phyloP scores from a whole-genome alignment of 176 grass and related monocot genomes.

The Elymus sibiricus region DNA sequence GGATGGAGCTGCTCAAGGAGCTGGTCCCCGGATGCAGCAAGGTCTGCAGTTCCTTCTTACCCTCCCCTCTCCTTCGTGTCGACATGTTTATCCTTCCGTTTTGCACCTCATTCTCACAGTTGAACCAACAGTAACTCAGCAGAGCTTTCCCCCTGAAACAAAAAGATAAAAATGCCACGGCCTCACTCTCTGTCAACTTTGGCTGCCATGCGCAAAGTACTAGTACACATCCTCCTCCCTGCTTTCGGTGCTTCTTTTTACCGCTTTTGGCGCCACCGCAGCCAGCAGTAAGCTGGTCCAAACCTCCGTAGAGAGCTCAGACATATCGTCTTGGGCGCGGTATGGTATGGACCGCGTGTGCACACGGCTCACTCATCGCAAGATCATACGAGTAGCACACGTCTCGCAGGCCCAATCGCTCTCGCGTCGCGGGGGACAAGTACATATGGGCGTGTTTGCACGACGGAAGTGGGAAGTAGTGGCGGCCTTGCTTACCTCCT shows the following conservation, averaged over 20 bases:
- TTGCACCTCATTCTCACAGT: background rate
- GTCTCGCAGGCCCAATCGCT: background rate
- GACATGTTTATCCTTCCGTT: background rate
- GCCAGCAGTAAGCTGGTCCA: background rate
- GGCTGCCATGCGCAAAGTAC: background rate
- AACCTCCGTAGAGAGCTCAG: background rate
- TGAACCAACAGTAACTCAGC: background rate
- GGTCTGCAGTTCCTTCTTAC: conserved; percentile 33
- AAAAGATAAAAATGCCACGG: background rate
- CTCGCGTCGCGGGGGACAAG: background rate
- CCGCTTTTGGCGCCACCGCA: conserved; percentile 2
- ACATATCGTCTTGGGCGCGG: background rate
- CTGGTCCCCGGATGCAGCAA: conserved; percentile 88
- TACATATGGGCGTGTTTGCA: conserved; percentile 14
- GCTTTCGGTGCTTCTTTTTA: conserved; percentile 33
- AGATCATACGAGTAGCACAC: background rate
- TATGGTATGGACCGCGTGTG: background rate
- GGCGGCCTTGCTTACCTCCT: background rate
- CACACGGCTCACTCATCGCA: background rate
- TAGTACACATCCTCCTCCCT: conserved; percentile 16
- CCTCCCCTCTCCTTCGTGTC: too few relatives aligned
- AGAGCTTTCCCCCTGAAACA: background rate
- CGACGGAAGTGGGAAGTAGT: background rate
- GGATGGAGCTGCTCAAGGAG: conserved; percentile 93
- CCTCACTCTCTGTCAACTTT: background rate